A percentile compares a stretch with the other conserved stretches of the same genome.
phyloP scores from a whole-genome alignment of 2,329 filamentous ascomycete genomes.

The Penicillium brevicompactum region DNA sequence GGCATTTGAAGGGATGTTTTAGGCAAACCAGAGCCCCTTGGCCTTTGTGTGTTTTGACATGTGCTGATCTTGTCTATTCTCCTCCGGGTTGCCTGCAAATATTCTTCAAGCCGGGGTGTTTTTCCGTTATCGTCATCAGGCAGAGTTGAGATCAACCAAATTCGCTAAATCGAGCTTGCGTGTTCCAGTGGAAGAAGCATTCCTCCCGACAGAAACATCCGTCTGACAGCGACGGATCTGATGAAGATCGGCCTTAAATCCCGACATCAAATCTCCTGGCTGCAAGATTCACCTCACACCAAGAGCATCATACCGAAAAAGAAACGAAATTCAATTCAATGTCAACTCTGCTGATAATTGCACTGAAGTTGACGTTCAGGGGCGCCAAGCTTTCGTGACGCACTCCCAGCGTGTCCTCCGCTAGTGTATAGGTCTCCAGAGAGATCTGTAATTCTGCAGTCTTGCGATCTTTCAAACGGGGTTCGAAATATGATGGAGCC shows the following conservation, averaged over 20 bases:
- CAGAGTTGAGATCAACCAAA: not conserved
- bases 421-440: too few relatives aligned
- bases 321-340: not conserved
- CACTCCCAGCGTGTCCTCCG: too few relatives aligned
- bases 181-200: conserved; percentile 14
- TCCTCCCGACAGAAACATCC: conserved; percentile 15
- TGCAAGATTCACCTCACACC: conserved; percentile 3
- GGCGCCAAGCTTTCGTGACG: too few relatives aligned
- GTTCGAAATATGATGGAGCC: too few relatives aligned
- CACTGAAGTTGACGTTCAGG: too few relatives aligned
- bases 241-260: conserved; percentile 14
- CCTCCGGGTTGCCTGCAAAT: not conserved
- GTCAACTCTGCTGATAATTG: not conserved
- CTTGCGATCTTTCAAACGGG: too few relatives aligned
- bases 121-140: conserved; percentile 8
- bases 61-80: conserved; percentile 15
- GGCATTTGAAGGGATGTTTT: not conserved
- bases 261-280: not conserved
- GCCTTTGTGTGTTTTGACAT: not conserved
- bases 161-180: conserved; percentile 7
- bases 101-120: not conserved
- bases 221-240: conserved; percentile 22
- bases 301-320: not conserved
- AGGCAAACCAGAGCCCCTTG: not conserved
- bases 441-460: too few relatives aligned